A percentile compares a stretch with the other conserved stretches of the same genome.
Conservation (phyloP, 23 red algal genomes). For the Cyanidioschyzon merolae region DNA sequence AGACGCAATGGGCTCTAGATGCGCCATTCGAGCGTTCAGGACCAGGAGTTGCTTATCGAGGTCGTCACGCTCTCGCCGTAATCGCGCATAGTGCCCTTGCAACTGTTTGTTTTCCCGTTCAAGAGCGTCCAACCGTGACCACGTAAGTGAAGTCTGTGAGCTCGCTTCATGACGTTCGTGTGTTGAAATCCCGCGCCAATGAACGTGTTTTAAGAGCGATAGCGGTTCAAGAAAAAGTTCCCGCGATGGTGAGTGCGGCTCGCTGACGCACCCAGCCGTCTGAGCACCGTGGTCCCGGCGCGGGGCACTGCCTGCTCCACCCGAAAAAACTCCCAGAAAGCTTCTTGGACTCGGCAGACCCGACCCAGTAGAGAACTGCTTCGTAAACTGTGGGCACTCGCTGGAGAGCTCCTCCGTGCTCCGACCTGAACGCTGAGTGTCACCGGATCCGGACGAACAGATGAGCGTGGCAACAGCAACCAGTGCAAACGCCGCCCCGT, state of each 20-base stretch:
- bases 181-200: not conserved
- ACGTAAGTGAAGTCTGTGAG: constrained; percentile 10
- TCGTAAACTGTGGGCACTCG: not conserved
- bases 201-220: not conserved
- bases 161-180: not conserved
- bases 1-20: not conserved
- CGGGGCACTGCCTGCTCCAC: not conserved
- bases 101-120: not conserved
- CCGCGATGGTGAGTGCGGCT: not conserved
- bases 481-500: not conserved
- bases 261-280: not conserved
- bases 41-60: constrained; percentile 13
- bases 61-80: constrained; percentile 12
- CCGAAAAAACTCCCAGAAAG: not conserved
- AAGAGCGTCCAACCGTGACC: not conserved
- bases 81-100: not conserved
- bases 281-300: not conserved
- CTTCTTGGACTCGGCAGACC: not conserved
- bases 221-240: not conserved
- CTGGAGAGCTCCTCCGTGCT: not conserved
- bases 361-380: not conserved
- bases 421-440: not conserved
- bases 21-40: not conserved
- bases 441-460: not conserved
- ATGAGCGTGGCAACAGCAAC: not conserved